Evolutionary conservation across 1,139 yeast species (phyloP).

Genomic region (Hansenula lynferdii): DNA sequence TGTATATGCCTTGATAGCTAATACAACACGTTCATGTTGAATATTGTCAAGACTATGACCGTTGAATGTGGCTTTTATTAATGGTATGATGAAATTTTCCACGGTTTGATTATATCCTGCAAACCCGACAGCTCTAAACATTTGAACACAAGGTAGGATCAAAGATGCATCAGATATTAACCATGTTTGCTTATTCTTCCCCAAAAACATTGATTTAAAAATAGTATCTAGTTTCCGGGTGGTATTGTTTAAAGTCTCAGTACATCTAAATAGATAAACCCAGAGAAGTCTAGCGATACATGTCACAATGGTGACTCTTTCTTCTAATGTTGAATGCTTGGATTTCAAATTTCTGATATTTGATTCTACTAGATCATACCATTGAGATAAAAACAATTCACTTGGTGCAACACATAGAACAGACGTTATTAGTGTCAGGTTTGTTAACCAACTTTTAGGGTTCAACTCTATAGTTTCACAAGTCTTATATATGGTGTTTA

Average conservation of each 20-base stretch:
- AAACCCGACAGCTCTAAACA: conserved; percentile 71
- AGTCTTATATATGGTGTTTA: conserved; percentile 55
- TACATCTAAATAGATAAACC: conserved; percentile 83
- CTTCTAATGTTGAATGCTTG: conserved; percentile 42
- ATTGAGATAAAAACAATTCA: conserved; percentile 66
- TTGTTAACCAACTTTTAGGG: conserved; percentile 67
- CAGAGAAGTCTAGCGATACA: conserved; percentile 74
- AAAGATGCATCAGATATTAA: conserved; percentile 55
- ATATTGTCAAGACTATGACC: conserved; percentile 55
- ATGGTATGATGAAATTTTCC: conserved; percentile 66
- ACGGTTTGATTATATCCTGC: conserved; percentile 75
- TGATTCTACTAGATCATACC: conserved; percentile 66
- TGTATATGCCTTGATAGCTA: conserved; percentile 69
- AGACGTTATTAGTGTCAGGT: conserved; percentile 67
- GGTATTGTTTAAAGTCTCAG: conserved; percentile 86
- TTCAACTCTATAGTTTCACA: conserved; percentile 35
- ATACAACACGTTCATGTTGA: conserved; percentile 63
- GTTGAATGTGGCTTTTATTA: conserved; percentile 51
- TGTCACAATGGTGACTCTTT: conserved; percentile 56
- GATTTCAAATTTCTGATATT: conserved; percentile 36
- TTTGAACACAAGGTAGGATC: conserved; percentile 62
- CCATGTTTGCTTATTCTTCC: conserved; percentile 69
- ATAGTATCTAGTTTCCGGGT: conserved; percentile 61
- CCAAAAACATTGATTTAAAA: conserved; percentile 51
- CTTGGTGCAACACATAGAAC: conserved; percentile 78